Base-by-base conservation (phyloP, 2,329 filamentous ascomycete genomes). In the Microsporum audouinii region DNA sequence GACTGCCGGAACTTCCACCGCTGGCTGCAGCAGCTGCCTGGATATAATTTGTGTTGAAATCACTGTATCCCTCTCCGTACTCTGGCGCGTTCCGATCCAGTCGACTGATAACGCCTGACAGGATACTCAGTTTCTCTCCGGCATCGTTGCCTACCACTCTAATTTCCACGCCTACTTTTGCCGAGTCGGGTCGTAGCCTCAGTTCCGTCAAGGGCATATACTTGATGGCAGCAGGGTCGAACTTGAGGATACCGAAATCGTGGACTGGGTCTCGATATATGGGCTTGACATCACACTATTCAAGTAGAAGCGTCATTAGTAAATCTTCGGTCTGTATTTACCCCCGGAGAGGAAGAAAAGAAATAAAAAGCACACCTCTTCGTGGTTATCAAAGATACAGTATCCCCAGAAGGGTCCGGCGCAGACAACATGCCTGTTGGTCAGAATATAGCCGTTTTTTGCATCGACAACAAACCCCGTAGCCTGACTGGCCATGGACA, bases 261-360 rank as follows among this genome's bases (percentile, higher is more conserved):
- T 99, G 94, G 33, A 99, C 92, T 14, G 94, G 95, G 71, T 99
- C 94, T 70, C 94, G 90, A 77, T 99, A 99, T 57, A 99, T 91
- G 6, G 94, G 94, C 71, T 91, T 89, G 56, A 95, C 92, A 72
- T 99, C 94, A 68, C 94, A 94, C 79, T 95, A 82, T 67, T 12
- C 7, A 57, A 23, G 36, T 61, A 36, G 1, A 47, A 31, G n/a
- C 10, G 41, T n/a, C 27, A 33, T 39, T 33, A 58, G 39, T 29
- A 55, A 3, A 12, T 12, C 2, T 10, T 10, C 45, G 17, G 8
- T 2, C 7, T 8, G 3, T 10, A 10, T 17, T 4, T 58, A 27
- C 29, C 14, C 3, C 6, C 14, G 12, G 12, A 43, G 2, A 56
- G 7, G 38, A 60, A 41, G 1, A 49, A 31, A n/a, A 14, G 23